Percentiles rank a stretch among this genome's conserved stretches.
These are phyloP conservation scores for Jimgerdemannia lactiflua DNA, from an alignment of 192 early-diverging fungal species.

Conservation along the genomic window DNA sequence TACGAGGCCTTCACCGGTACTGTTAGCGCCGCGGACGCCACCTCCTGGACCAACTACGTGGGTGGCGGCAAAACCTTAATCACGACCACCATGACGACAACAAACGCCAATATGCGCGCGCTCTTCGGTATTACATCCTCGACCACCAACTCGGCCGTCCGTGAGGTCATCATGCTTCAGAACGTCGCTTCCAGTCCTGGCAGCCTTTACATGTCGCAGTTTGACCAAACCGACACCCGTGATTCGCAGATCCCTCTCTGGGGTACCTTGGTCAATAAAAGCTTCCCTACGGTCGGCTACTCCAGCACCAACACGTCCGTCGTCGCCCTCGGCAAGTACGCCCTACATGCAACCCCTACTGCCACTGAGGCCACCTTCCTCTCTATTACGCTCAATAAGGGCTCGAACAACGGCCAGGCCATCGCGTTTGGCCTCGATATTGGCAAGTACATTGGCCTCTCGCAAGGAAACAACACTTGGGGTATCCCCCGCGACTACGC, in stretches of 20 bases:
- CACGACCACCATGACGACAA: slow-evolving; percentile 16
- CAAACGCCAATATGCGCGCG: background rate
- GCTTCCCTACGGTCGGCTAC: slow-evolving; percentile 1
- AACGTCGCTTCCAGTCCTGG: slow-evolving; percentile 2
- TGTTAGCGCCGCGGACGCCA: background rate
- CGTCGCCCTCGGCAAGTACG: no score
- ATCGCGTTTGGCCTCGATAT: slow-evolving; percentile 18
- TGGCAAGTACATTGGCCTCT: slow-evolving; percentile 11
- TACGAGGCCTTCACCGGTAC: slow-evolving; percentile 11
- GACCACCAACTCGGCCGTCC: background rate
- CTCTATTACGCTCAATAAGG: no score
- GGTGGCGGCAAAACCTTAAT: slow-evolving; percentile 13
- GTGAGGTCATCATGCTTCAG: background rate
- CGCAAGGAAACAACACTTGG: slow-evolving; percentile 10
- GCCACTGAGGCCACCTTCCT: no score
- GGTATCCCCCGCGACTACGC: slow-evolving; percentile 17
- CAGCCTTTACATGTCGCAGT: slow-evolving; percentile 4
- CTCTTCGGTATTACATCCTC: slow-evolving; percentile 9
- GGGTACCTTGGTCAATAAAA: background rate
- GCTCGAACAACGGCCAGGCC: slow-evolving; percentile 1
- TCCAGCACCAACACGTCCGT: no score
- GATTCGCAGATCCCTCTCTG: background rate
- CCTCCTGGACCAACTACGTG: slow-evolving; percentile 10
- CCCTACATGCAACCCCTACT: no score
- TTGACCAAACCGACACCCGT: background rate